phyloP scores from a whole-genome alignment of 352 stramenopile genomes.

The Phytopythium boreale region DNA sequence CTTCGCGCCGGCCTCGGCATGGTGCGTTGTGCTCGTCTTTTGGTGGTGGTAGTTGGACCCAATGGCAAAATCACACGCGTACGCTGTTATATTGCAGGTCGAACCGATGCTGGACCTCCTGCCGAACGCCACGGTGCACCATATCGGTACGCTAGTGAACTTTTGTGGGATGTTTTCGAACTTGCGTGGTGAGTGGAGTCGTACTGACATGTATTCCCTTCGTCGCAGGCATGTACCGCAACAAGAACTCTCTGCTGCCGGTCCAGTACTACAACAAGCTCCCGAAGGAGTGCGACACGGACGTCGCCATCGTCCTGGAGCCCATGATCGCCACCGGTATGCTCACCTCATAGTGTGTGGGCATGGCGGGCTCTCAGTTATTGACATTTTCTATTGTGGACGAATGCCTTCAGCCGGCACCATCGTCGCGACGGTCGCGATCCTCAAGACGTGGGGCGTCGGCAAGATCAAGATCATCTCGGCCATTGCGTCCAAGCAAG shows the following conservation, averaged over 20 bases:
- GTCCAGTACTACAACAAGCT: slow-evolving; percentile 99
- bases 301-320: slow-evolving; percentile 96
- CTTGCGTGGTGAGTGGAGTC: background rate
- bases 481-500: slow-evolving; percentile 92
- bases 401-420: slow-evolving; percentile 64
- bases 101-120: slow-evolving; percentile 97
- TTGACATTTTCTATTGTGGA: background rate
- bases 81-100: slow-evolving; percentile 57
- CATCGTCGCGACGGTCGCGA: slow-evolving; percentile 93
- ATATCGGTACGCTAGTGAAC: slow-evolving; percentile 90
- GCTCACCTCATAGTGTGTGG: background rate
- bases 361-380: too few relatives aligned
- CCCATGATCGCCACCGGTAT: slow-evolving; percentile 94
- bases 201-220: background rate
- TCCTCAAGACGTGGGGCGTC: slow-evolving; percentile 95
- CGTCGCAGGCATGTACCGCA: slow-evolving; percentile 79
- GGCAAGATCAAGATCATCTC: slow-evolving; percentile 93
- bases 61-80: background rate
- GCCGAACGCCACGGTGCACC: slow-evolving; percentile 94
- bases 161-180: too few relatives aligned
- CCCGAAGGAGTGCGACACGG: slow-evolving; percentile 90
- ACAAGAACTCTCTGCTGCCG: slow-evolving; percentile 89
- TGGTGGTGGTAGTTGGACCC: slow-evolving; percentile 3
- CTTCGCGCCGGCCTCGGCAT: slow-evolving; percentile 91
- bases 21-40: slow-evolving; percentile 23